phyloP scores from a whole-genome alignment of 768 basidiomycete species.

The Boletellus ananiceps region DNA sequence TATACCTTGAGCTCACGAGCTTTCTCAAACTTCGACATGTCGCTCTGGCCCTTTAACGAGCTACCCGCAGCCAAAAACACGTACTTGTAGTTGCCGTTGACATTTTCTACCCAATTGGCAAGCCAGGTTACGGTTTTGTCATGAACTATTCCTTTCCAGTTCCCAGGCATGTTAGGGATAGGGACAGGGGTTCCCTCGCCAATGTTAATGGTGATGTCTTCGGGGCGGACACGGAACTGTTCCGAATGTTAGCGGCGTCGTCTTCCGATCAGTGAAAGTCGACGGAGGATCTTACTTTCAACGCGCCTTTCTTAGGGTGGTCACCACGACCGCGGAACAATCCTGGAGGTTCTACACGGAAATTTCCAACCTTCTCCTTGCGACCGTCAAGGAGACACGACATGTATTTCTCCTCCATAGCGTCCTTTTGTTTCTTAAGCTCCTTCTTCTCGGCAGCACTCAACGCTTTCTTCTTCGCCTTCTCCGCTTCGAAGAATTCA shows the following conservation, averaged over 20 bases:
- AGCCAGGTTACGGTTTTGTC: slow-evolving; percentile 99
- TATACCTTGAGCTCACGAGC: slow-evolving; percentile 89
- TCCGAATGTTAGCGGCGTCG: slow-evolving; percentile 6
- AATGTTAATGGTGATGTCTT: slow-evolving; percentile 96
- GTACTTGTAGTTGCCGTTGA: slow-evolving; percentile 94
- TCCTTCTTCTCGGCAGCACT: slow-evolving; percentile 87
- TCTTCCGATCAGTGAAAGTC: not conserved
- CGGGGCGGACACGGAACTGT: slow-evolving; percentile 83
- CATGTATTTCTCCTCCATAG: slow-evolving; percentile 77
- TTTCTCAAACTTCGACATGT: slow-evolving; percentile 97
- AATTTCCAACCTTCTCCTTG: slow-evolving; percentile 98
- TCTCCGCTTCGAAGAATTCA: slow-evolving; percentile 88
- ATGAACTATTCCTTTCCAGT: slow-evolving; percentile 84
- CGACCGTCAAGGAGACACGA: slow-evolving; percentile 90
- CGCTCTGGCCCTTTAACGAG: slow-evolving; percentile 96
- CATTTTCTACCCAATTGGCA: slow-evolving; percentile 98
- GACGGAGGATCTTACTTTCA: slow-evolving; percentile 60
- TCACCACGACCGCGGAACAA: slow-evolving; percentile 96
- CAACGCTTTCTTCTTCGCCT: slow-evolving; percentile 87
- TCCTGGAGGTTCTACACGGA: slow-evolving; percentile 97
- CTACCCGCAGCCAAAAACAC: slow-evolving; percentile 98
- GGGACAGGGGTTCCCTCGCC: slow-evolving; percentile 72
- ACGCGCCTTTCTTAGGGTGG: slow-evolving; percentile 93
- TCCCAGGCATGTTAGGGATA: slow-evolving; percentile 85
- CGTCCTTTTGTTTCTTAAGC: slow-evolving; percentile 80